Evolutionary conservation across 345 rosid species (phyloP), one percentile per base, ranked within the genome.

Genomic region (Dimocarpus longan): DNA sequence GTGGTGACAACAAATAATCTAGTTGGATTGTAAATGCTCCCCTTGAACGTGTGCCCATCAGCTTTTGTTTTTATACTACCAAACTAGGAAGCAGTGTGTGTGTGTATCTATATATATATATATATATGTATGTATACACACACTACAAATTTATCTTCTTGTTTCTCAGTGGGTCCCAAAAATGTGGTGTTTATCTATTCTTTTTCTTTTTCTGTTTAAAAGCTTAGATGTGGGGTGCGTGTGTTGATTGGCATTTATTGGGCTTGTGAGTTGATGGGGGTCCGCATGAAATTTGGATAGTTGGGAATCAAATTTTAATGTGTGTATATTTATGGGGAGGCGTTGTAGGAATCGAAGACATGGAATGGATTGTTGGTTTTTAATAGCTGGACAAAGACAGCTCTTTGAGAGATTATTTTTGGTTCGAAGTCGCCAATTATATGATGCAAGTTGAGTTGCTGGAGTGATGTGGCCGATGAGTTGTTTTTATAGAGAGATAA

Each of bases 261-360:
- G 37, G 37, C 2, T 0, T 32, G 37, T 32, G 37, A 1, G 37
- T 50, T 59, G 10, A 59, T 2, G 2, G 5, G 52, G 52, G 22
- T 57, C 63, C 63, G 5, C 63, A 5, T 57, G 63, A 57, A 57
- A 57, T 57, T 57, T 57, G 8, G 24, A 57, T 57, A 57, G 63
- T 18, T 57, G 63, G n/a, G 63, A 57, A n/a, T 57, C 24, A 18
- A 57, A 18, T 18, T 19, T 57, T 57, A 57, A 7, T 46, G 8
- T 57, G 63, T 57, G n/a, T 57, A n/a, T 59, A 57, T 57, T 0
- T 59, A n/a, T n/a, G 1, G 64, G 8, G 11, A 8, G 64, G 26
- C 64, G n/a, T 59, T n/a, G 64, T n/a, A 19, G 64, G 64, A 59
- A 59, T 59, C 64, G 64, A 59, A 59, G 52, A 59, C 26, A 59